Evolutionary conservation across 2,329 filamentous ascomycete genomes (phyloP).

Genomic region (Fusarium euwallaceae): DNA sequence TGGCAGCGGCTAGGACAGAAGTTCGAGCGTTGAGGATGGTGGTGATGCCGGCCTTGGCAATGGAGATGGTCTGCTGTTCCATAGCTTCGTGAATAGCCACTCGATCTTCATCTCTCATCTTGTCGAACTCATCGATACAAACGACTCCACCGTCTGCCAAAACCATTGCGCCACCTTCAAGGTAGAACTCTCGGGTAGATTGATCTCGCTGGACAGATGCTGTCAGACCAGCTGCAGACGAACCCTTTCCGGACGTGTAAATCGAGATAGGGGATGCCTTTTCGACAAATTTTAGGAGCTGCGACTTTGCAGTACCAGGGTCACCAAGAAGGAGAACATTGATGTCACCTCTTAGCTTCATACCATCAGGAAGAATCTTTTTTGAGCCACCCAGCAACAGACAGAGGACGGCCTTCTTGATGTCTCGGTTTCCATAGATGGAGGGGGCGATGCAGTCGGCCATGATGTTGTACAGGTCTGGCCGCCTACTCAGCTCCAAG

Average conservation of each 20-base stretch:
- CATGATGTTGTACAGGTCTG: slow-evolving; percentile 93
- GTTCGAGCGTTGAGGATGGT: slow-evolving; percentile 97
- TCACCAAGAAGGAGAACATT: slow-evolving; percentile 97
- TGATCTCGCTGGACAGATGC: slow-evolving; percentile 96
- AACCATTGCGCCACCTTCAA: slow-evolving; percentile 98
- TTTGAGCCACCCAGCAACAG: slow-evolving; percentile 94
- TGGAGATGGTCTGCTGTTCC: slow-evolving; percentile 99
- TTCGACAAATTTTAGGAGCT: slow-evolving; percentile 96
- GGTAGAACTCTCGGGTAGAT: slow-evolving; percentile 93
- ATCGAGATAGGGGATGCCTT: slow-evolving; percentile 97
- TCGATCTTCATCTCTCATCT: slow-evolving; percentile 98
- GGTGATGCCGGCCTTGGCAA: slow-evolving; percentile 98
- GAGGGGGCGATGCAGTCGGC: slow-evolving; percentile 94
- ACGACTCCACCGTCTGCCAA: slow-evolving; percentile 96
- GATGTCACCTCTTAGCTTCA: slow-evolving; percentile 97
- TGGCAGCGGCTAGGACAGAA: slow-evolving; percentile 94
- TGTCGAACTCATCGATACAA: slow-evolving; percentile 99
- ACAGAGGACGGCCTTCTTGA: slow-evolving; percentile 97
- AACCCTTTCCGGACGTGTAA: slow-evolving; percentile 98
- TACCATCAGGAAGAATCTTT: slow-evolving; percentile 96
- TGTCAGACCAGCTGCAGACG: slow-evolving; percentile 95
- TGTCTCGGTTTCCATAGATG: slow-evolving; percentile 95
- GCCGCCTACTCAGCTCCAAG: slow-evolving; percentile 86
- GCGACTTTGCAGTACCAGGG: slow-evolving; percentile 97
- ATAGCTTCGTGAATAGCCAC: slow-evolving; percentile 99